Evolutionary conservation across 176 grass and related monocot genomes (phyloP).

Genomic region (Zoysia japonica): DNA sequence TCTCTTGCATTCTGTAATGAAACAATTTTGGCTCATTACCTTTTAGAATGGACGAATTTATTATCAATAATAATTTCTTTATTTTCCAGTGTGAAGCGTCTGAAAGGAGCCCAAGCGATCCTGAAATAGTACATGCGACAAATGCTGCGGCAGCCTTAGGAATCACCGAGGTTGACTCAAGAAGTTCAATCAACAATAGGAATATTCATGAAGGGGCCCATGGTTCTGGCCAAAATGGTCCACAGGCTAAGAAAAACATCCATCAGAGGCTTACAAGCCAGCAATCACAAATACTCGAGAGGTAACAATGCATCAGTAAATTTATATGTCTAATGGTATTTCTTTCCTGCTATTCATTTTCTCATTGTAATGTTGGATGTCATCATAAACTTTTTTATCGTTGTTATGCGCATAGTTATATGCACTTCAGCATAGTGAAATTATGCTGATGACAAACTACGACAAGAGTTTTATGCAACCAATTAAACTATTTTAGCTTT

Average conservation of each 20-base stretch:
- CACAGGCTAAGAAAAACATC: conserved; percentile 19
- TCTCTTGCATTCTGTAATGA: background rate
- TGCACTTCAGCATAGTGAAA: background rate
- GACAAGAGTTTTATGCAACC: background rate
- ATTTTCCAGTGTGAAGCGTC: background rate
- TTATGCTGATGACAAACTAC: background rate
- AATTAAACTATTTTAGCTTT: background rate
- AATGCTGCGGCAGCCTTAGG: background rate
- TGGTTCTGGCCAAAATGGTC: background rate
- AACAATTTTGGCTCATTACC: background rate
- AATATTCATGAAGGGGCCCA: background rate
- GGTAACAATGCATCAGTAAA: background rate
- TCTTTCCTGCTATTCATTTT: background rate
- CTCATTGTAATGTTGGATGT: background rate
- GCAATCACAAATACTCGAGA: conserved; percentile 39
- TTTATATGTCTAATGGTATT: background rate
- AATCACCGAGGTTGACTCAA: background rate
- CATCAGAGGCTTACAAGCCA: conserved; percentile 19
- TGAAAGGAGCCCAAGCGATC: background rate
- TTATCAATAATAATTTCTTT: background rate
- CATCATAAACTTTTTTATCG: background rate
- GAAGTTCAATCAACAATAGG: background rate
- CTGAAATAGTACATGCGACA: background rate
- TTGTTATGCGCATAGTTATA: background rate
- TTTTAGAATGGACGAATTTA: background rate